Conservation (phyloP, 1,284 basidiomycete species). For the Ganoderma lingzhi region DNA sequence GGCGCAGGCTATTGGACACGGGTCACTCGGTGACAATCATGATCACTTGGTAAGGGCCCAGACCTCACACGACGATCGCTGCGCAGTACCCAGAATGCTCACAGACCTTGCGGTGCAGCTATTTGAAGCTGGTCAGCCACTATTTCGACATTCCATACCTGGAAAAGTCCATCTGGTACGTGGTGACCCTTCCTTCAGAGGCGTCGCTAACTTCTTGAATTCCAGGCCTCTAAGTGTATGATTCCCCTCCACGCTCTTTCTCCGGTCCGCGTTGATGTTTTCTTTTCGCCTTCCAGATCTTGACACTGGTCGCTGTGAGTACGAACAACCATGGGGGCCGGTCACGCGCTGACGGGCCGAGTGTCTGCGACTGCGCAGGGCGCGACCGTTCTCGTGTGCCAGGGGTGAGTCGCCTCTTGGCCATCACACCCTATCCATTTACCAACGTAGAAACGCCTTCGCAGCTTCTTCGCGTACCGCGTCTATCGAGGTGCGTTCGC, state of each 20-base stretch:
- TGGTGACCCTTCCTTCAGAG: not conserved
- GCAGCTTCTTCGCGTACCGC: conserved; percentile 2
- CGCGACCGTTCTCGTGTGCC: conserved; percentile 1
- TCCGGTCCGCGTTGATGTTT: not conserved
- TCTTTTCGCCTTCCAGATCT: not conserved
- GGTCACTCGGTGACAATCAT: not conserved
- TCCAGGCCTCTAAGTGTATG: not conserved
- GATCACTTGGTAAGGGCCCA: not conserved
- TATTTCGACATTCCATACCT: not conserved
- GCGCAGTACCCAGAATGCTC: not conserved
- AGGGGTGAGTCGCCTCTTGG: not conserved
- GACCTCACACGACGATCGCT: not conserved
- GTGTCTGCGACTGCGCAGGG: not conserved
- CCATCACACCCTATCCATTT: not conserved
- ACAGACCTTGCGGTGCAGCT: not conserved
- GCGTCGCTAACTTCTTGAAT: not conserved
- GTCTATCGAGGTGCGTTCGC: conserved; percentile 5
- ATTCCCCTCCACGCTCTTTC: not conserved
- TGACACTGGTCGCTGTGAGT: not conserved
- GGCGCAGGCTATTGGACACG: not conserved
- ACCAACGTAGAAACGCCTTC: not conserved
- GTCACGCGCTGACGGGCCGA: not conserved
- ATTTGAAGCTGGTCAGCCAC: conserved; percentile 1
- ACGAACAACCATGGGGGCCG: not conserved
- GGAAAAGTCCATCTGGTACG: not conserved